Evolutionary conservation across 164 flowering plant genomes (phyloP), one percentile per base, ranked within the genome.

Genomic region (Santalum album): DNA sequence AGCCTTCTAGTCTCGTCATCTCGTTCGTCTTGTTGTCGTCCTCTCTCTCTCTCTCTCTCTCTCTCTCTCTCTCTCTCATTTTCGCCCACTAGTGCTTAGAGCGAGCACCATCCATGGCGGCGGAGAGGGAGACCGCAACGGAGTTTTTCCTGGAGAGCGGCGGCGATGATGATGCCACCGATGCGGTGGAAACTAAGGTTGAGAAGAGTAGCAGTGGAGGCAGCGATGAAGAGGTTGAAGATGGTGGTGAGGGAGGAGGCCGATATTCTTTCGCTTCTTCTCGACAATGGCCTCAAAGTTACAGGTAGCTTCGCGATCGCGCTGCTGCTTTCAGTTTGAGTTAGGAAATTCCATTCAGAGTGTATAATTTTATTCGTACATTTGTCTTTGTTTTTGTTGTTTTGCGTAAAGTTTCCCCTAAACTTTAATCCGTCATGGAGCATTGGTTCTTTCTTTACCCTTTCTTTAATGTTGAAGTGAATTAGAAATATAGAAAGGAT

Each of bases 241-340:
- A 48, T 2, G 66, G 35, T 0, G 65, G 11, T 10, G 49, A 12
- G 25, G 59, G 49, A 4, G 60, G 46, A 7, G 51, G 25, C 38
- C 14, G n/a, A 0, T 27, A 12, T 23, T 42, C 47, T 1, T 1
- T 25, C 42, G 75, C 71, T 61, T 3, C 57, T 63, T 79, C 84
- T 57, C 74, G 62, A 16, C 72, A 73, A 55, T 82, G 87, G 87
- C 87, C 87, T 17, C 82, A 60, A 59, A 82, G 84, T 72, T 82
- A 43, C 70, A 73, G 65, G 87, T 82, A 51, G 1, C 11, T 25
- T n/a, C 25, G 45, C 34, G n/a, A n/a, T n/a, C n/a, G n/a, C n/a
- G n/a, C n/a, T n/a, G n/a, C n/a, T n/a, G n/a, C n/a, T n/a, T n/a
- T n/a, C n/a, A n/a, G n/a, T n/a, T n/a, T n/a, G n/a, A n/a, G n/a